phyloP scores from a whole-genome alignment of 768 basidiomycete genomes.

The Leccinum barrowsii region DNA sequence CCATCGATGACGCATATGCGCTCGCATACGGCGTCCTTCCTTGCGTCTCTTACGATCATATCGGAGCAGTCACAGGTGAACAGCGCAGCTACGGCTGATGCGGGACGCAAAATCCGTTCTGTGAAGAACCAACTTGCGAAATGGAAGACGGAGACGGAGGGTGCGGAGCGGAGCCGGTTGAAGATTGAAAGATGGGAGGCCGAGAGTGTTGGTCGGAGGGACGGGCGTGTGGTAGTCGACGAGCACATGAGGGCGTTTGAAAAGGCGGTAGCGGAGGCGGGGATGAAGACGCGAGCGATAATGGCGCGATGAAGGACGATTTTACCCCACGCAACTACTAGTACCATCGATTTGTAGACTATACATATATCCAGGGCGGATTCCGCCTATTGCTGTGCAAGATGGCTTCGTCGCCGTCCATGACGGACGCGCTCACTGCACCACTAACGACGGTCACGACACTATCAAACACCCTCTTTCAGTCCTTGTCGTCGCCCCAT shows the following conservation, averaged over 20 bases:
- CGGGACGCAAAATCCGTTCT: conserved; percentile 81
- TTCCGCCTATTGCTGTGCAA: not conserved
- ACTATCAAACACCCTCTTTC: conserved; percentile 66
- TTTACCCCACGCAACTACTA: conserved; percentile 9
- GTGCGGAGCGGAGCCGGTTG: conserved; percentile 73
- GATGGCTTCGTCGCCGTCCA: conserved; percentile 31
- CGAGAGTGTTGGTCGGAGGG: conserved; percentile 40
- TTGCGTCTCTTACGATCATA: conserved; percentile 69
- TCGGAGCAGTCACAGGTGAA: conserved; percentile 90
- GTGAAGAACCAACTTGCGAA: conserved; percentile 79
- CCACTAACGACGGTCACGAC: conserved; percentile 61
- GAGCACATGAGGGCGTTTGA: conserved; percentile 79
- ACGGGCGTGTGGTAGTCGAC: conserved; percentile 70
- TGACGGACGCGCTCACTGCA: conserved; percentile 57
- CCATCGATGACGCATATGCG: conserved; percentile 70
- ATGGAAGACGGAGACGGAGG: conserved; percentile 81
- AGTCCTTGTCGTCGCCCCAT: conserved; percentile 67
- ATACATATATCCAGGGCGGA: not conserved
- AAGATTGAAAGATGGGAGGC: conserved; percentile 82
- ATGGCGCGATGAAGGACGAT: conserved; percentile 58
- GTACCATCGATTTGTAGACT: conserved; percentile 23
- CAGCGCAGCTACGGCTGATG: conserved; percentile 78
- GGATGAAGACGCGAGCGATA: conserved; percentile 73
- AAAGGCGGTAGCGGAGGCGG: conserved; percentile 66
- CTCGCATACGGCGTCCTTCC: conserved; percentile 69